Base-by-base conservation (phyloP, 2,329 filamentous ascomycete species). In the Dryadomyces quercivorus region DNA sequence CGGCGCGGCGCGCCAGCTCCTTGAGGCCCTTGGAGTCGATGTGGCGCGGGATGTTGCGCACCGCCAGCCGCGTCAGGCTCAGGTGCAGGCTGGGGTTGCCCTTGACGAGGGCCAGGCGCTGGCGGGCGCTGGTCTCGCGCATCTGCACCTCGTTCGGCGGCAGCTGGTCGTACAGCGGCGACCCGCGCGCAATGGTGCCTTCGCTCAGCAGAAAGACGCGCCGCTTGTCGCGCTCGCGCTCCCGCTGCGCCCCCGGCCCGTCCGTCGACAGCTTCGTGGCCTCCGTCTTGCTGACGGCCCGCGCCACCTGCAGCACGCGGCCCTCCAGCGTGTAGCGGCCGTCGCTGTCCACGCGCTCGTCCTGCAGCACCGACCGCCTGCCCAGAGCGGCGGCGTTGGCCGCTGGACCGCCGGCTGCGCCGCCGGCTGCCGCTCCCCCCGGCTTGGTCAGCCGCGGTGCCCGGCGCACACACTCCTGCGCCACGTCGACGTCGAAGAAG, bases 251-350 rank as follows among this genome's bases (percentile, higher is more conserved):
- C 51, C 84, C 81, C 51, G 82, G 82, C 46, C 85, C 84, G 56
- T 85, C 81, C 52, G 86, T 84, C 6, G 86, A 83, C 26, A 97
- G 78, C 52, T 82, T 82, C 44, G 76, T 76, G 1, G 93, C 93
- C 67, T 94, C 85, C 51, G 81, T 78, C 67, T 88, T 90, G 69
- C 84, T 86, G 12, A 98, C 91, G 7, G 93, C 93, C 55, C 85
- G 85, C 2, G 88, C 81, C 22, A 98, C 76, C 61, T 92, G 86
- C 7, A 98, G 75, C 16, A 96, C 81, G 57, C 93, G 88, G 5
- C 91, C 90, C 45, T 95, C 88, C 50, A 98, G 75, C 0, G 91
- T 97, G 72, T 96, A 98, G 61, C 80, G 81, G 54, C 93, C 93
- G 43, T 81, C 82, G 0, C 84, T 81, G 63, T 98, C 94, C 16